These are phyloP conservation scores for Sarocladium kiliense DNA, from an alignment of 2,329 filamentous ascomycete species.

Conservation along the genomic window DNA sequence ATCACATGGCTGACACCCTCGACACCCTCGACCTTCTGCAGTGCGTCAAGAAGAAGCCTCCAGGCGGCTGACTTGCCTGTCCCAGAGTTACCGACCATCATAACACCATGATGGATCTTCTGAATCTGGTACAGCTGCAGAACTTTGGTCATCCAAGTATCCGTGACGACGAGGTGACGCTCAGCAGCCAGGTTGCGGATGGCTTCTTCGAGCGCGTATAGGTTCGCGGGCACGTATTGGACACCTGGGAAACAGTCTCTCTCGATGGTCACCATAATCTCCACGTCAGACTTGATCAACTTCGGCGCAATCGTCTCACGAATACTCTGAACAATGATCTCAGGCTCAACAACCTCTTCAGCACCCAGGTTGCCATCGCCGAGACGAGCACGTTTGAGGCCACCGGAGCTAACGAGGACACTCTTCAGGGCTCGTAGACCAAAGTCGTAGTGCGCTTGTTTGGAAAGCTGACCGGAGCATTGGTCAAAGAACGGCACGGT, in stretches of 20 bases:
- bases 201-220: constrained; percentile 72
- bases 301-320: constrained; percentile 98
- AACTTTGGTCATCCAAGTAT: constrained; percentile 96
- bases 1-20: constrained; percentile 97
- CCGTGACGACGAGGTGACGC: constrained; percentile 82
- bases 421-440: constrained; percentile 96
- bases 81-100: constrained; percentile 99
- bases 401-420: constrained; percentile 95
- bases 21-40: constrained; percentile 84
- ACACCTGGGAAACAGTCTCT: constrained; percentile 84
- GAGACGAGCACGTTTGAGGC: constrained; percentile 82
- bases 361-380: constrained; percentile 51
- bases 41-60: constrained; percentile 84
- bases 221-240: constrained; percentile 83
- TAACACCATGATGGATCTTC: constrained; percentile 96
- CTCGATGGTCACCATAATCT: constrained; percentile 82
- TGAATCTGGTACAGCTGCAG: constrained; percentile 98
- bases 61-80: constrained; percentile 94
- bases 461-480: constrained; percentile 75
- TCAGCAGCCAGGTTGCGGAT: constrained; percentile 80
- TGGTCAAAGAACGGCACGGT: constrained; percentile 98
- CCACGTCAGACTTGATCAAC: constrained; percentile 85
- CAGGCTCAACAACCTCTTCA: constrained; percentile 76
- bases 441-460: constrained; percentile 99
- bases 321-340: constrained; percentile 98